Conservation (phyloP, 2,329 filamentous ascomycete genomes). For the Botrytis aclada region DNA sequence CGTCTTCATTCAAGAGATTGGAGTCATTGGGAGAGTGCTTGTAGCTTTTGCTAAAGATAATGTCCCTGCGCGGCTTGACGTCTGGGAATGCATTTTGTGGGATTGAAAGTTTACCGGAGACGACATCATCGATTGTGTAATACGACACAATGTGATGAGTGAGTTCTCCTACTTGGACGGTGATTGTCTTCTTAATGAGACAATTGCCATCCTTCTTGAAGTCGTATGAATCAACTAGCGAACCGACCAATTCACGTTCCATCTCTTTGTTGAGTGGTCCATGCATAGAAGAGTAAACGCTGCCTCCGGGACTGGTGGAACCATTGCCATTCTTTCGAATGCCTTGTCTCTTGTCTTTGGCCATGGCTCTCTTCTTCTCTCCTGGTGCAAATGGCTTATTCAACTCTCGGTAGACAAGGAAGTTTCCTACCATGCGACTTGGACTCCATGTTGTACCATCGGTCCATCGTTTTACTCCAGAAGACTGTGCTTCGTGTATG, state of each 20-base stretch:
- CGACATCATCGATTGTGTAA: slow-evolving; percentile 79
- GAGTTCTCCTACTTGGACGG: slow-evolving; percentile 68
- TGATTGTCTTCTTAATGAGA: slow-evolving; percentile 93
- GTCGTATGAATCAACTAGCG: slow-evolving; percentile 82
- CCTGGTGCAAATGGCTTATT: slow-evolving; percentile 86
- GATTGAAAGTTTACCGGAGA: slow-evolving; percentile 50
- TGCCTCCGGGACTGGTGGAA: slow-evolving; percentile 19
- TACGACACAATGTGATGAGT: slow-evolving; percentile 87
- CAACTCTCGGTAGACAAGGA: slow-evolving; percentile 96
- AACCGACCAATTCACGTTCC: slow-evolving; percentile 60
- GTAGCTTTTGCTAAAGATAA: slow-evolving; percentile 64
- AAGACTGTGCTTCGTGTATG: slow-evolving; percentile 87
- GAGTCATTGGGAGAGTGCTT: slow-evolving; percentile 62
- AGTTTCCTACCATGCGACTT: slow-evolving; percentile 92
- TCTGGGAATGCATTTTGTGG: slow-evolving; percentile 55
- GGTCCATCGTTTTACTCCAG: slow-evolving; percentile 92
- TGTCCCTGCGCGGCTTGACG: slow-evolving; percentile 54
- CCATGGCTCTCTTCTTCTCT: slow-evolving; percentile 81
- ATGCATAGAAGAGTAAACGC: slow-evolving; percentile 13
- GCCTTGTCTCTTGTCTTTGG: slow-evolving; percentile 53
- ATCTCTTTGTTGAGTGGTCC: slow-evolving; percentile 33
- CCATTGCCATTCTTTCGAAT: slow-evolving; percentile 32
- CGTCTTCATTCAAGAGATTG: slow-evolving; percentile 41
- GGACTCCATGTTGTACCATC: slow-evolving; percentile 91
- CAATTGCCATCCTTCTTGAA: slow-evolving; percentile 69